Evolutionary conservation across 495 filamentous ascomycete genomes (phyloP), one percentile per base, ranked within the genome.

Genomic region (Hapsidospora chrysogenum): DNA sequence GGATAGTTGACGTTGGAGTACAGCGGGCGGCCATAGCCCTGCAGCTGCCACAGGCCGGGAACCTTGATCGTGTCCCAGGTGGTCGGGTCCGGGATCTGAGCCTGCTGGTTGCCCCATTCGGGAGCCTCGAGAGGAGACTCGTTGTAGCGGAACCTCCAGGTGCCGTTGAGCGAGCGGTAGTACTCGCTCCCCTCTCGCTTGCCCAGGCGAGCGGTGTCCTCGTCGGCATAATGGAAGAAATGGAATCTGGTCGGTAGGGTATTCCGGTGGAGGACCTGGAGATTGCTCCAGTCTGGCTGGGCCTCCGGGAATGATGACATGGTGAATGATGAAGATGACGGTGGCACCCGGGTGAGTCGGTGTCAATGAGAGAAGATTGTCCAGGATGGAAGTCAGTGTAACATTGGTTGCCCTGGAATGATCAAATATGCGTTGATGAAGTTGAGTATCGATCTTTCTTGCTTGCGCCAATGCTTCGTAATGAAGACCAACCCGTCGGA

Each of bases 41-140:
- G 72, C 11, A 75, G 52, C 43, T 80, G 76, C 77, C 76, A 81
- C 63, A 77, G 74, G 9, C 72, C 69, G 1, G 75, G 76, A 6
- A 80, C 76, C 21, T 60, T 39, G 37, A 78, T 73, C 22, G 57
- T 41, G 11, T 46, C 53, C 74, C 76, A 81, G 33, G 52, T 52
- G 0, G 39, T 27, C 3, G 41, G 38, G 25, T 35, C 31, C 29
- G 51, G 47, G 14, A 36, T 38, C 37, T n/a, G n/a, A n/a, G n/a
- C n/a, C n/a, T n/a, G n/a, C n/a, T n/a, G n/a, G n/a, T n/a, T n/a
- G n/a, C n/a, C 41, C 2, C 38, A 41, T n/a, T n/a, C n/a, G n/a
- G 63, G 56, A 4, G 65, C 69, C 3, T 56, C 44, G 11, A 64
- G 44, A 4, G 73, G 71, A 1, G 61, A 61, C 2, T 54, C 40